A percentile compares a stretch with the other conserved stretches of the same genome.
These are phyloP conservation scores for Melanomma pulvis-pyrius DNA, from an alignment of 495 filamentous ascomycete species.

Conservation along the genomic window DNA sequence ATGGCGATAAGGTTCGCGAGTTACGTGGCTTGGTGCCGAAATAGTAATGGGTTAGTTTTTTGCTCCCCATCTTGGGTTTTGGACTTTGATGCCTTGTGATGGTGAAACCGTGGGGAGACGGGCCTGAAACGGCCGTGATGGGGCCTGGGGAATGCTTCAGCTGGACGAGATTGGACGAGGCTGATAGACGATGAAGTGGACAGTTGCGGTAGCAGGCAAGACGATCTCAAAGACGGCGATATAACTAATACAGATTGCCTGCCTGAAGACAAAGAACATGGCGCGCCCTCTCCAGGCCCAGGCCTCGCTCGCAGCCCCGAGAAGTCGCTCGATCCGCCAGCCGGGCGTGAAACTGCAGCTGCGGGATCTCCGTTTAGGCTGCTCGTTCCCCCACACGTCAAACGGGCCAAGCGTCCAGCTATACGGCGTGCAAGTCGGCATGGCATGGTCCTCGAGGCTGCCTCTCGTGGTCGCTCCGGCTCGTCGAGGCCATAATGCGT, in stretches of 20 bases:
- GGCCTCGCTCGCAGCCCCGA: too few species aligned
- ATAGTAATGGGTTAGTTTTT: not conserved
- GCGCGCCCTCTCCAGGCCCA: not conserved
- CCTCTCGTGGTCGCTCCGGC: not conserved
- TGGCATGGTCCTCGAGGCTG: not conserved
- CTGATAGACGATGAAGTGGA: not conserved
- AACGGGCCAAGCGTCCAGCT: not conserved
- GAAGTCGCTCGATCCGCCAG: too few species aligned
- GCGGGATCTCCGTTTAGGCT: conserved; percentile 21
- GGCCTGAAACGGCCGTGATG: not conserved
- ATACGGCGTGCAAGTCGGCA: not conserved
- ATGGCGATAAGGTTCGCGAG: not conserved
- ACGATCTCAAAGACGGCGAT: not conserved
- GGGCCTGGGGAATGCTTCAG: not conserved
- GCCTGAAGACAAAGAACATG: not conserved
- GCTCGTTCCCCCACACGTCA: conserved; percentile 9
- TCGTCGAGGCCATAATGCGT: not conserved
- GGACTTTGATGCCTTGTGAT: not conserved
- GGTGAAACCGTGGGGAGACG: not conserved
- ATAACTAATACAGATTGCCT: not conserved
- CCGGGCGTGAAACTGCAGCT: conserved; percentile 7
- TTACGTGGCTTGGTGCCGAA: not conserved
- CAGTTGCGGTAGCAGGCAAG: not conserved
- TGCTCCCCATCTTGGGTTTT: not conserved
- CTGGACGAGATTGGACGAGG: too few species aligned